A percentile compares a stretch with the other conserved stretches of the same genome.
Conservation (phyloP, 257 asterid species). For the Avicennia marina region DNA sequence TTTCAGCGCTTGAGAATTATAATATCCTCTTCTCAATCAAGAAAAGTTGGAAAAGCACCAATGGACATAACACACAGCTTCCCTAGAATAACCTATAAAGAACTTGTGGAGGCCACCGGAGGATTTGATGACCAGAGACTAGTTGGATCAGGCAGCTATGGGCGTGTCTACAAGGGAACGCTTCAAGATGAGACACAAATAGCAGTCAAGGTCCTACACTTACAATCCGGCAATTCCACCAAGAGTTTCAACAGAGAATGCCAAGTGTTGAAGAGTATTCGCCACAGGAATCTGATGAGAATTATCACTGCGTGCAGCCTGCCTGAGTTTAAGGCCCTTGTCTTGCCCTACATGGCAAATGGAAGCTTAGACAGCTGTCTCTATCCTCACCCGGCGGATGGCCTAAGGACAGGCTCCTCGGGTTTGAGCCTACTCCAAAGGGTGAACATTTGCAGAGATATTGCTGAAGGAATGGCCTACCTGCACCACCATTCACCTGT, state of each 20-base stretch:
- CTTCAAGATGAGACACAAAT: slow-evolving; percentile 51
- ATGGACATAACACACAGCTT: slow-evolving; percentile 46
- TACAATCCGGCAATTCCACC: slow-evolving; percentile 29
- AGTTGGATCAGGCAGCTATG: slow-evolving; percentile 66
- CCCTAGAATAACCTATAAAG: slow-evolving; percentile 56
- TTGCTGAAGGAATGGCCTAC: slow-evolving; percentile 77
- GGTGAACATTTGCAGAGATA: slow-evolving; percentile 65
- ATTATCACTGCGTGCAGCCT: slow-evolving; percentile 67
- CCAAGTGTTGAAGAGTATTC: slow-evolving; percentile 55
- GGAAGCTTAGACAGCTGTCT: slow-evolving; percentile 77
- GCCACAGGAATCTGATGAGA: slow-evolving; percentile 67
- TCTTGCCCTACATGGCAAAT: slow-evolving; percentile 69
- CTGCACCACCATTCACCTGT: slow-evolving; percentile 72
- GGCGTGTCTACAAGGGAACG: slow-evolving; percentile 71
- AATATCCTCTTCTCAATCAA: background rate
- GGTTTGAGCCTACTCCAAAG: slow-evolving; percentile 38
- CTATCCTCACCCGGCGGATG: slow-evolving; percentile 31
- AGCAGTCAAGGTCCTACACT: slow-evolving; percentile 61
- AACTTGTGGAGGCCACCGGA: slow-evolving; percentile 67
- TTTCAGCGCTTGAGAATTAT: slow-evolving; percentile 6
- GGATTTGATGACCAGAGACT: slow-evolving; percentile 54
- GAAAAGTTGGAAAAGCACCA: slow-evolving; percentile 19
- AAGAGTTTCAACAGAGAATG: slow-evolving; percentile 76
- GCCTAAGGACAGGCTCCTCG: slow-evolving; percentile 16
- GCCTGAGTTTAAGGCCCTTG: slow-evolving; percentile 84